These are phyloP conservation scores for Moniliophthora roreri DNA, from an alignment of 1,284 basidiomycete species.

Conservation along the genomic window DNA sequence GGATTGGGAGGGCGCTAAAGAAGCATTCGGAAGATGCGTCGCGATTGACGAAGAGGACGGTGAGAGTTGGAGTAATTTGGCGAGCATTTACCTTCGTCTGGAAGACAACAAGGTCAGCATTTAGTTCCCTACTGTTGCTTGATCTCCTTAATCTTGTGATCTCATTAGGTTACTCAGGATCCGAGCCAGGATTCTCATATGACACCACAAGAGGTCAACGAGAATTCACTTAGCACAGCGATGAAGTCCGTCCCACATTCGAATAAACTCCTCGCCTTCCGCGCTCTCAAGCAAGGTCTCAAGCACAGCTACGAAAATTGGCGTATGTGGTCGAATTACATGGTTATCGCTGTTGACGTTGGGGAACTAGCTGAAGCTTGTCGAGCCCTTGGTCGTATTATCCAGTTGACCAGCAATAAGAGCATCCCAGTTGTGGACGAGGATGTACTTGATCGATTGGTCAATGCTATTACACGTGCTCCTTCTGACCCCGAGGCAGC, in stretches of 20 bases:
- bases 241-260: slow-evolving; percentile 48
- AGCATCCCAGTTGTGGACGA: slow-evolving; percentile 72
- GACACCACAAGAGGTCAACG: slow-evolving; percentile 18
- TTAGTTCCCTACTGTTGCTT: slow-evolving; percentile 17
- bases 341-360: slow-evolving; percentile 91
- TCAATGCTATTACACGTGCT: slow-evolving; percentile 79
- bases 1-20: slow-evolving; percentile 81
- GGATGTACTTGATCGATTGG: slow-evolving; percentile 83
- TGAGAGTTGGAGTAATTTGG: slow-evolving; percentile 98
- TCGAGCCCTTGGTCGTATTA: slow-evolving; percentile 79
- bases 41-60: slow-evolving; percentile 93
- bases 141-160: too few relatives aligned
- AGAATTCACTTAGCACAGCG: slow-evolving; percentile 9
- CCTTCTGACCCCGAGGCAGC: slow-evolving; percentile 40
- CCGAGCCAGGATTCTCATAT: too few relatives aligned
- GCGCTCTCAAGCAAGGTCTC: slow-evolving; percentile 91
- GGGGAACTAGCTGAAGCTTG: slow-evolving; percentile 89
- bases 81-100: slow-evolving; percentile 90
- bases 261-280: slow-evolving; percentile 89
- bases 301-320: slow-evolving; percentile 88
- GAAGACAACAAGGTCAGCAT: slow-evolving; percentile 38
- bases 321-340: slow-evolving; percentile 99
- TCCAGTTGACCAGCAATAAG: slow-evolving; percentile 77
- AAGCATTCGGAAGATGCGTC: slow-evolving; percentile 86
- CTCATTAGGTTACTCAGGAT: too few relatives aligned